Evolutionary conservation across 768 basidiomycete genomes (phyloP).

Genomic region (Mycena galericulata): DNA sequence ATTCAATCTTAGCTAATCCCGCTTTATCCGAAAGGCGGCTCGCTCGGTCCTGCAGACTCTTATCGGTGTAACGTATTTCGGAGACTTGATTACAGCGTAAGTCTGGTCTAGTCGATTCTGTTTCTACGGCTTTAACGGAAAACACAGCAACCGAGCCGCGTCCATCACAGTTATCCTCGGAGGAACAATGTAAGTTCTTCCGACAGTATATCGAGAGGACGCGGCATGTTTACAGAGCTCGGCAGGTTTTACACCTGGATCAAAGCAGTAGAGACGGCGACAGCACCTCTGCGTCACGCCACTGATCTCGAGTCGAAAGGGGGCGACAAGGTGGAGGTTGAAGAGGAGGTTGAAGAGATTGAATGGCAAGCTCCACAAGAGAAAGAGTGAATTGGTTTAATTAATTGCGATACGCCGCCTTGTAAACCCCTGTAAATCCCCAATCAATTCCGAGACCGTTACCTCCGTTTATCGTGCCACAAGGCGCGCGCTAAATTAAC

Average conservation of each 20-base stretch:
- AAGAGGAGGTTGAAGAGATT: slow-evolving; percentile 39
- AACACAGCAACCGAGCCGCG: slow-evolving; percentile 65
- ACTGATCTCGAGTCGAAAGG: slow-evolving; percentile 55
- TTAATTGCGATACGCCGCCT: too few relatives aligned
- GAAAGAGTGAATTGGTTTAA: slow-evolving; percentile 22
- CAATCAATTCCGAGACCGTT: too few relatives aligned
- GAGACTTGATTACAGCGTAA: slow-evolving; percentile 79
- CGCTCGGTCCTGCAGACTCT: slow-evolving; percentile 88
- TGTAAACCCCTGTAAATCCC: too few relatives aligned
- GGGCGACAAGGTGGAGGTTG: slow-evolving; percentile 37
- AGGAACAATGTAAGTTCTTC: slow-evolving; percentile 70
- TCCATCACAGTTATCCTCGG: slow-evolving; percentile 76
- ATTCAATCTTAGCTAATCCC: slow-evolving; percentile 25
- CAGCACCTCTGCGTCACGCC: slow-evolving; percentile 42
- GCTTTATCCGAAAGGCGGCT: slow-evolving; percentile 64
- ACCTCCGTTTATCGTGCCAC: too few relatives aligned
- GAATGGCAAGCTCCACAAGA: slow-evolving; percentile 39
- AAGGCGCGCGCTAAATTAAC: too few relatives aligned
- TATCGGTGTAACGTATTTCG: slow-evolving; percentile 81
- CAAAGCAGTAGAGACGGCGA: slow-evolving; percentile 50
- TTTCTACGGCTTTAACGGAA: slow-evolving; percentile 21
- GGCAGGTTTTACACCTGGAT: slow-evolving; percentile 65
- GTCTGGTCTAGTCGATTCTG: slow-evolving; percentile 41
- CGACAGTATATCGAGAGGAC: not conserved
- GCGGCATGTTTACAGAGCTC: not conserved